These are phyloP conservation scores for Colletotrichum lindemuthianum DNA, from an alignment of 2,329 filamentous ascomycete genomes.

Conservation along the genomic window DNA sequence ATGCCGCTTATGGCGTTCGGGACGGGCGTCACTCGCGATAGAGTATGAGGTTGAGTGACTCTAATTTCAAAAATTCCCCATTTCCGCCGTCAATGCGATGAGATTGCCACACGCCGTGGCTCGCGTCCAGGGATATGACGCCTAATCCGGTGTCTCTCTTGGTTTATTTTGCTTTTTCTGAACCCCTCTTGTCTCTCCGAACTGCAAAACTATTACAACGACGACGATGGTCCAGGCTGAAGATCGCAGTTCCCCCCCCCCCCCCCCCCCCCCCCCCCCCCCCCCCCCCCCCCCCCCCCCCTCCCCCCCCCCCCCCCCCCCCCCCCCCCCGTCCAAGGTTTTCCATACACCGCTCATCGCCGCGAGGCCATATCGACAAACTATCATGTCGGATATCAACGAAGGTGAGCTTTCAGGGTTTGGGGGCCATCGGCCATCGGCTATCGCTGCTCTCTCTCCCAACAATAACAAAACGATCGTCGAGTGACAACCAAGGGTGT, in stretches of 20 bases:
- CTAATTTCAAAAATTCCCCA: constrained; percentile 17
- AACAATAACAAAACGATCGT: too few relatives aligned
- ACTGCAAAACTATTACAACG: constrained; percentile 7
- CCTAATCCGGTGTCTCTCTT: constrained; percentile 20
- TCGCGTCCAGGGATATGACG: constrained; percentile 24
- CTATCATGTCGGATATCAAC: neutral
- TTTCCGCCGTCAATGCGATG: constrained; percentile 25
- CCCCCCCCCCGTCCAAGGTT: too few relatives aligned
- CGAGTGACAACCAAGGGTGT: neutral
- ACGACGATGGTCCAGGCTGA: constrained; percentile 1
- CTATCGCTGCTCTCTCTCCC: neutral
- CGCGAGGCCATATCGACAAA: neutral
- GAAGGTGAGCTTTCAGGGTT: neutral
- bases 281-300: too few relatives aligned
- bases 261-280: too few relatives aligned
- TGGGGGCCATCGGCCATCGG: neutral
- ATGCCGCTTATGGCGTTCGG: constrained; percentile 1
- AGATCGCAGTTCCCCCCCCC: too few relatives aligned
- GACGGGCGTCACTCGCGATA: constrained; percentile 6
- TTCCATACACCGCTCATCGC: too few relatives aligned
- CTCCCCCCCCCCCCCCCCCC: too few relatives aligned
- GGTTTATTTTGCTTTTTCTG: constrained; percentile 32
- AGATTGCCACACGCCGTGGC: constrained; percentile 30
- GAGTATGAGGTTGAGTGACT: neutral
- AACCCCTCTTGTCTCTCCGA: constrained; percentile 11